These are phyloP conservation scores for Metarhizium sp. DNA, from an alignment of 2,329 filamentous ascomycete genomes.

Conservation along the genomic window DNA sequence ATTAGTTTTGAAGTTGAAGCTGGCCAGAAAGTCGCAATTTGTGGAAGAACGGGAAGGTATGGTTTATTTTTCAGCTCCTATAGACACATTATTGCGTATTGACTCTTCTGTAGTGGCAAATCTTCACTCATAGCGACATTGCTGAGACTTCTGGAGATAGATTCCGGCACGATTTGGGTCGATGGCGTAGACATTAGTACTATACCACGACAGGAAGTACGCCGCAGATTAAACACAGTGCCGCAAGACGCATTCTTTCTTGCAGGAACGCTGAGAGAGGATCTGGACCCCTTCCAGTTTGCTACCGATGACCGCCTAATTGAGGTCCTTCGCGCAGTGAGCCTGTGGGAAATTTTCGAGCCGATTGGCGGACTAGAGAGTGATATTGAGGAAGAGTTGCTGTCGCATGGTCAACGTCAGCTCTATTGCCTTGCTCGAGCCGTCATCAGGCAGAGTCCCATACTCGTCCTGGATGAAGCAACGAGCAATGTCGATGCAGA, in stretches of 20 bases:
- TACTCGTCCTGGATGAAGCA: conserved; percentile 30
- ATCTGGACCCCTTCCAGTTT: conserved; percentile 34
- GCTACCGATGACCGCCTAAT: conserved; percentile 28
- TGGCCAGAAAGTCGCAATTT: conserved; percentile 29
- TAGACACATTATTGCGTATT: not conserved
- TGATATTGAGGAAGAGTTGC: conserved; percentile 17
- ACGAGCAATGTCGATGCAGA: conserved; percentile 20
- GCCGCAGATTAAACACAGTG: conserved; percentile 28
- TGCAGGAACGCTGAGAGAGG: conserved; percentile 36
- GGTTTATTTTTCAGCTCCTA: not conserved
- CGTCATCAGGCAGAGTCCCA: conserved; percentile 21
- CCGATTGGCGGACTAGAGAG: conserved; percentile 27
- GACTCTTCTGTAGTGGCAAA: conserved; percentile 12
- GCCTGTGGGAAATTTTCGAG: conserved; percentile 31
- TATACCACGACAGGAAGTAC: conserved; percentile 12
- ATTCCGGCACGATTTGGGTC: conserved; percentile 30
- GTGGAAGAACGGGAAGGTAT: conserved; percentile 32
- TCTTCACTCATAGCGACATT: conserved; percentile 31
- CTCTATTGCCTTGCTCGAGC: conserved; percentile 30
- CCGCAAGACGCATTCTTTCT: conserved; percentile 44
- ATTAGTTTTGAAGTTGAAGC: conserved; percentile 19
- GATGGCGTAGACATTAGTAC: conserved; percentile 30
- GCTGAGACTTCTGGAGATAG: conserved; percentile 35
- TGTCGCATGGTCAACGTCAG: conserved; percentile 35
- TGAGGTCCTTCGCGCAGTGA: conserved; percentile 32